These are phyloP conservation scores for Colletotrichum incanum DNA, from an alignment of 2,329 filamentous ascomycete genomes.

Conservation along the genomic window DNA sequence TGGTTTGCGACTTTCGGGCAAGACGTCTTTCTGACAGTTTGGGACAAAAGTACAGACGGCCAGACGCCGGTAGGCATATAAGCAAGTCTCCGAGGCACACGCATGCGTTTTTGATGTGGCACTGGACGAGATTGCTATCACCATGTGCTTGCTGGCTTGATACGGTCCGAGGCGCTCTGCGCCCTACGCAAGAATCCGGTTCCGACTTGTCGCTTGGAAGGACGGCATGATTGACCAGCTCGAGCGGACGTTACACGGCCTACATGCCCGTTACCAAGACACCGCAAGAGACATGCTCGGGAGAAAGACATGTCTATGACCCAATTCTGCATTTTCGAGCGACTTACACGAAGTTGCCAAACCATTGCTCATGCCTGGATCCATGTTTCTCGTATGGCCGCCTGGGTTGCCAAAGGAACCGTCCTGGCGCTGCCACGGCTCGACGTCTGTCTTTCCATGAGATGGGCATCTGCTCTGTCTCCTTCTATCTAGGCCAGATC, in stretches of 20 bases:
- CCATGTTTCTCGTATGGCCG: background rate
- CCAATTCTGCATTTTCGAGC: conserved; percentile 1
- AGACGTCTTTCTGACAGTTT: background rate
- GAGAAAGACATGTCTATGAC: background rate
- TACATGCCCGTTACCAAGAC: conserved; percentile 1
- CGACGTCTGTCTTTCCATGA: background rate
- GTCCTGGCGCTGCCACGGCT: background rate
- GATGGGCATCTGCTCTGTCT: background rate
- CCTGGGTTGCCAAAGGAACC: background rate
- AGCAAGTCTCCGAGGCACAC: background rate
- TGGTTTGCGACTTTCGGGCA: background rate
- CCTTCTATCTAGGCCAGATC: background rate
- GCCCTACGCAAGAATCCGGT: background rate
- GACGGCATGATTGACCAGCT: background rate
- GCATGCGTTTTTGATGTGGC: background rate
- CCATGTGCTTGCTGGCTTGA: background rate
- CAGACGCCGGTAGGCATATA: background rate
- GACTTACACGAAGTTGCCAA: conserved; percentile 1
- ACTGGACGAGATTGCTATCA: too few relatives aligned
- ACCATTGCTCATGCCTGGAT: background rate
- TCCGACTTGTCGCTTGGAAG: background rate
- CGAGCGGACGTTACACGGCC: conserved; percentile 5
- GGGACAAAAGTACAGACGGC: background rate
- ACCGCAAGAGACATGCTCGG: conserved; percentile 9
- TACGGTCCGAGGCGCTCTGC: background rate